A percentile compares a stretch with the other conserved stretches of the same genome.
These are phyloP conservation scores for Penicillium manginii DNA, from an alignment of 495 filamentous ascomycete genomes.

Conservation along the genomic window DNA sequence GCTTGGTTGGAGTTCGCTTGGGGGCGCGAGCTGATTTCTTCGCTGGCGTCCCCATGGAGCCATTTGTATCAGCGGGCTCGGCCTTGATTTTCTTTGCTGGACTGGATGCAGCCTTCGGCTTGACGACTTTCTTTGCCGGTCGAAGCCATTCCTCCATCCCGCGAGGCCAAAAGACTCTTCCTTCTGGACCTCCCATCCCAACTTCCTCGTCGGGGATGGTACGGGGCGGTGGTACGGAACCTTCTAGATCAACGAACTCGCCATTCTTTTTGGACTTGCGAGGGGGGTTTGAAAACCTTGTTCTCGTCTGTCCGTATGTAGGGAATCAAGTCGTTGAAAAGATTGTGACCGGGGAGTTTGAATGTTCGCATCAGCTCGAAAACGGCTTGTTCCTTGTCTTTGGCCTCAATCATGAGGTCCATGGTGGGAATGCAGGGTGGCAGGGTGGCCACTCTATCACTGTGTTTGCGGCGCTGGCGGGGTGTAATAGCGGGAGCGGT, in stretches of 20 bases:
- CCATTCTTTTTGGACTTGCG: conserved; percentile 54
- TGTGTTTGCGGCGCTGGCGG: conserved; percentile 80
- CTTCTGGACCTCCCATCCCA: conserved; percentile 86
- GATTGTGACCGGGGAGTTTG: conserved; percentile 76
- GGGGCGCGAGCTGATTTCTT: conserved; percentile 25
- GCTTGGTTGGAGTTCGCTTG: conserved; percentile 30
- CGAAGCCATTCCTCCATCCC: conserved; percentile 91
- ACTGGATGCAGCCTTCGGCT: conserved; percentile 51
- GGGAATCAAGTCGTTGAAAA: conserved; percentile 77
- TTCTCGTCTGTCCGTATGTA: conserved; percentile 81
- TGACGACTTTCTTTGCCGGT: conserved; percentile 72
- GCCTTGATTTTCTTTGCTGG: conserved; percentile 28
- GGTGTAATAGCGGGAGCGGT: conserved; percentile 73
- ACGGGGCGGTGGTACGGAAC: conserved; percentile 45
- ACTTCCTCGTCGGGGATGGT: conserved; percentile 69
- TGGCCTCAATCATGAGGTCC: conserved; percentile 98
- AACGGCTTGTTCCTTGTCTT: conserved; percentile 96
- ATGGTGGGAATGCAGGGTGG: conserved; percentile 81
- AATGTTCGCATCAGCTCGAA: conserved; percentile 92
- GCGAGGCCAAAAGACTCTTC: conserved; percentile 88
- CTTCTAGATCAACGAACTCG: conserved; percentile 55
- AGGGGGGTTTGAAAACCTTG: conserved; percentile 52
- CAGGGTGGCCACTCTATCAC: conserved; percentile 71
- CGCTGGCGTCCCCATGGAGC: conserved; percentile 19
- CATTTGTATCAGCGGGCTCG: conserved; percentile 17